These are phyloP conservation scores for Colletotrichum truncatum DNA, from an alignment of 2,329 filamentous ascomycete genomes.

Conservation along the genomic window DNA sequence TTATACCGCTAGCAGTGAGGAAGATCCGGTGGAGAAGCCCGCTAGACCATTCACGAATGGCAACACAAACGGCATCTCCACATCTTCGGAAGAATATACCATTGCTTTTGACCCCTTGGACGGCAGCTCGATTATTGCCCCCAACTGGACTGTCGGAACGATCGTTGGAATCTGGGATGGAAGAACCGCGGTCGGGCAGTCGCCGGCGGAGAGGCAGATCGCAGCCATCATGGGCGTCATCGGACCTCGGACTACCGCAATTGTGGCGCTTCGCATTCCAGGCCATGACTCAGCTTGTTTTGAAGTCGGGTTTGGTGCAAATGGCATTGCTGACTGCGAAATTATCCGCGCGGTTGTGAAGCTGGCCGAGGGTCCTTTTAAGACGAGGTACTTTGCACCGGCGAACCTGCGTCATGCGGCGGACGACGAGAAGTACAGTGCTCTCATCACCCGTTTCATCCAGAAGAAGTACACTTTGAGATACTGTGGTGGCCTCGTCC, in stretches of 20 bases:
- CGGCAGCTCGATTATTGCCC: slow-evolving; percentile 67
- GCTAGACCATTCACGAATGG: background rate
- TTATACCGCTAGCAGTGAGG: slow-evolving; percentile 65
- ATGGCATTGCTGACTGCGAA: slow-evolving; percentile 46
- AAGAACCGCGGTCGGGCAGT: slow-evolving; percentile 49
- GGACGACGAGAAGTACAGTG: slow-evolving; percentile 58
- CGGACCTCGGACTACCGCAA: slow-evolving; percentile 63
- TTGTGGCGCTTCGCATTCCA: slow-evolving; percentile 62
- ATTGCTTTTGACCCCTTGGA: slow-evolving; percentile 72
- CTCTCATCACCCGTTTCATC: slow-evolving; percentile 59
- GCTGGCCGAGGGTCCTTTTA: slow-evolving; percentile 48
- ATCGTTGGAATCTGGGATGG: slow-evolving; percentile 70
- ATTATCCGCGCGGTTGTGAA: slow-evolving; percentile 52
- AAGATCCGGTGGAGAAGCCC: slow-evolving; percentile 62
- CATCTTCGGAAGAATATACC: slow-evolving; percentile 57
- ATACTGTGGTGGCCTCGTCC: slow-evolving; percentile 69
- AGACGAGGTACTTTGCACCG: slow-evolving; percentile 68
- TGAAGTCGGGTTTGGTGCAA: slow-evolving; percentile 48
- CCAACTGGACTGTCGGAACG: slow-evolving; percentile 67
- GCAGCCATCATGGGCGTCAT: slow-evolving; percentile 62
- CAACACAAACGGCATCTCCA: background rate
- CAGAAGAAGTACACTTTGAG: slow-evolving; percentile 65
- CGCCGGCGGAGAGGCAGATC: slow-evolving; percentile 51
- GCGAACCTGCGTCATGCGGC: slow-evolving; percentile 68
- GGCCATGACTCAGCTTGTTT: slow-evolving; percentile 53